phyloP scores from a whole-genome alignment of 2,329 filamentous ascomycete species.

The Exutisphaerella laricina region DNA sequence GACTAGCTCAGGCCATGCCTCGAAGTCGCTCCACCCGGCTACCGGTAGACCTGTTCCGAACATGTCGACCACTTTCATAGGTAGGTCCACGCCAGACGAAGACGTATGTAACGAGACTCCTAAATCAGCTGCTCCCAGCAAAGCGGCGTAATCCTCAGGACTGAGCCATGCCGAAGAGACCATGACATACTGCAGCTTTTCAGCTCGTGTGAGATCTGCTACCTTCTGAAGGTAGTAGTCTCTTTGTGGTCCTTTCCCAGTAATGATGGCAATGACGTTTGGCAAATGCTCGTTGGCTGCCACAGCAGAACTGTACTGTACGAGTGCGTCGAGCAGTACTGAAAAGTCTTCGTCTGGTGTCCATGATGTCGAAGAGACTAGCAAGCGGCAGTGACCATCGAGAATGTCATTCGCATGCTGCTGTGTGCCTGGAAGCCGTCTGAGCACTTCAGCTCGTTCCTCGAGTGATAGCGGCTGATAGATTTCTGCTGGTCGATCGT shows the following conservation, averaged over 20 bases:
- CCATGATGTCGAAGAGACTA: slow-evolving; percentile 96
- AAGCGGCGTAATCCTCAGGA: slow-evolving; percentile 72
- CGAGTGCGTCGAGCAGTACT: slow-evolving; percentile 75
- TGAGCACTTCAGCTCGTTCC: slow-evolving; percentile 56
- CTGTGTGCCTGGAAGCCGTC: slow-evolving; percentile 58
- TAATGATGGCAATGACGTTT: slow-evolving; percentile 79
- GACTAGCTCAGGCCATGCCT: slow-evolving; percentile 87
- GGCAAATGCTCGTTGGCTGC: slow-evolving; percentile 50
- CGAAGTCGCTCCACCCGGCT: slow-evolving; percentile 75
- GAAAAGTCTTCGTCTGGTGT: slow-evolving; percentile 95
- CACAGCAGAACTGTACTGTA: slow-evolving; percentile 57
- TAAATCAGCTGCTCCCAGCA: slow-evolving; percentile 80
- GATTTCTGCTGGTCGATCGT: slow-evolving; percentile 78
- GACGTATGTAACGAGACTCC: slow-evolving; percentile 90
- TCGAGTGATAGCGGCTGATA: slow-evolving; percentile 62
- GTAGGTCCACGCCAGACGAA: slow-evolving; percentile 88
- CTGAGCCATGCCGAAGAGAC: slow-evolving; percentile 81
- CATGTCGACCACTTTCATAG: slow-evolving; percentile 99
- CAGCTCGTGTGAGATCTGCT: slow-evolving; percentile 52
- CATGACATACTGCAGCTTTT: slow-evolving; percentile 62
- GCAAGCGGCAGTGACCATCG: slow-evolving; percentile 51
- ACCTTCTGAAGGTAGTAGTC: slow-evolving; percentile 67
- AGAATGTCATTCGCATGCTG: slow-evolving; percentile 48
- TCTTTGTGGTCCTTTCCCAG: slow-evolving; percentile 85
- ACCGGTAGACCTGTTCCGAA: slow-evolving; percentile 92